Conservation (phyloP, 1,284 basidiomycete genomes). For the Boletus nobilissimus region DNA sequence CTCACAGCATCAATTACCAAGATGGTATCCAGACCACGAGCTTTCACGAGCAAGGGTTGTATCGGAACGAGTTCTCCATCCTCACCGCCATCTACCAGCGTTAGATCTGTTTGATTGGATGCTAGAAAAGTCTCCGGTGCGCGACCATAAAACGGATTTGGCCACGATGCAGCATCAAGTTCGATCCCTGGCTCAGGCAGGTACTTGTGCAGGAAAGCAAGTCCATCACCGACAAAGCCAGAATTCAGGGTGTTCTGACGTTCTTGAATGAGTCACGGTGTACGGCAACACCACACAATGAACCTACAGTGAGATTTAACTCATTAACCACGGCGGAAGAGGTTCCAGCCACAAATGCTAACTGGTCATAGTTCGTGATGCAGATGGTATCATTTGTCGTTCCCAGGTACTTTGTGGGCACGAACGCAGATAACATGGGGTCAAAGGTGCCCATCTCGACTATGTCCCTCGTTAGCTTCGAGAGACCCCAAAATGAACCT, state of each 20-base stretch:
- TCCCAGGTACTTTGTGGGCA: slow-evolving; percentile 55
- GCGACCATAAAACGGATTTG: slow-evolving; percentile 58
- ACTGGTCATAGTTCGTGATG: slow-evolving; percentile 59
- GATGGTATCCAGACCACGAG: slow-evolving; percentile 61
- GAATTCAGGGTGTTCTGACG: background rate
- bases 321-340: slow-evolving; percentile 51
- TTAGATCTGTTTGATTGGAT: slow-evolving; percentile 47
- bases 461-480: slow-evolving; percentile 28
- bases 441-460: slow-evolving; percentile 59
- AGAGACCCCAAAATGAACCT: background rate
- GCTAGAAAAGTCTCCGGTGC: slow-evolving; percentile 51
- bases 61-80: slow-evolving; percentile 60
- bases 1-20: slow-evolving; percentile 62
- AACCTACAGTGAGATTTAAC: slow-evolving; percentile 48
- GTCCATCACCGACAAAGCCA: background rate
- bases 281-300: background rate
- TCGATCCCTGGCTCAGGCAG: background rate
- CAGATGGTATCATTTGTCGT: slow-evolving; percentile 56
- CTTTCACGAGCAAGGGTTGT: slow-evolving; percentile 63
- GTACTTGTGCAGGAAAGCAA: background rate
- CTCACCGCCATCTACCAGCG: slow-evolving; percentile 55
- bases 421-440: slow-evolving; percentile 56
- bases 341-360: slow-evolving; percentile 52
- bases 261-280: background rate
- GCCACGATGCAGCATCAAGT: slow-evolving; percentile 37